Evolutionary conservation across 129 eudicot species (phyloP).

Genomic region (Sambucus nigra): DNA sequence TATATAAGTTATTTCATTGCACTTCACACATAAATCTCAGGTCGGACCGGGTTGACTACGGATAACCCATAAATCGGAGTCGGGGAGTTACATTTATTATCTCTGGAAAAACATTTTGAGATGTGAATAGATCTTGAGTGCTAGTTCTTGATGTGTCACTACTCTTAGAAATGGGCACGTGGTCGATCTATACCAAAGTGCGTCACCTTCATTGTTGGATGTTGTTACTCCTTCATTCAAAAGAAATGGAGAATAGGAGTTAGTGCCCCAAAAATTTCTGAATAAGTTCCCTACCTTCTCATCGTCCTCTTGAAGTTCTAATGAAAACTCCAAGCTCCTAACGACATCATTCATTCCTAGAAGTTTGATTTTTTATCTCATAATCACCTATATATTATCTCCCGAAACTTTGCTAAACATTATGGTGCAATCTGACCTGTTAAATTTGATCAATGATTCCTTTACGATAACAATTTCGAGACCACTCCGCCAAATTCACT

Average conservation of each 20-base stretch:
- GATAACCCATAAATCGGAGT: no score
- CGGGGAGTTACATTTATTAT: constrained; percentile 14
- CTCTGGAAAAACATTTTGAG: constrained; percentile 27
- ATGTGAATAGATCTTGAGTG: constrained; percentile 14
- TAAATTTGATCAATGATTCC: background rate
- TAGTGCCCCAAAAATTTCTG: background rate
- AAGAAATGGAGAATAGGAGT: background rate
- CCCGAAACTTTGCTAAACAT: constrained; percentile 31
- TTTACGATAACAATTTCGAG: background rate
- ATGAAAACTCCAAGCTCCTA: background rate
- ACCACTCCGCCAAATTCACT: background rate
- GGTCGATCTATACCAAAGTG: background rate
- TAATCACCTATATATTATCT: constrained; percentile 6
- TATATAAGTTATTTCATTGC: no score
- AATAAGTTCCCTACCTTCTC: constrained; percentile 5
- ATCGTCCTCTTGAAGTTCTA: constrained; percentile 12
- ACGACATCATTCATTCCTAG: background rate
- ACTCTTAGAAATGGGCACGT: background rate
- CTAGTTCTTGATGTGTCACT: background rate
- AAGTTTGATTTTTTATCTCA: background rate
- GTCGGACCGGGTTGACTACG: no score
- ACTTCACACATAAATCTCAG: no score
- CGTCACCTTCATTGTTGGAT: background rate
- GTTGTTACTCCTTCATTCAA: background rate
- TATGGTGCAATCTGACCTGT: constrained; percentile 31